Base-by-base conservation (phyloP, 495 filamentous ascomycete species). In the Bathelium albidoporum region DNA sequence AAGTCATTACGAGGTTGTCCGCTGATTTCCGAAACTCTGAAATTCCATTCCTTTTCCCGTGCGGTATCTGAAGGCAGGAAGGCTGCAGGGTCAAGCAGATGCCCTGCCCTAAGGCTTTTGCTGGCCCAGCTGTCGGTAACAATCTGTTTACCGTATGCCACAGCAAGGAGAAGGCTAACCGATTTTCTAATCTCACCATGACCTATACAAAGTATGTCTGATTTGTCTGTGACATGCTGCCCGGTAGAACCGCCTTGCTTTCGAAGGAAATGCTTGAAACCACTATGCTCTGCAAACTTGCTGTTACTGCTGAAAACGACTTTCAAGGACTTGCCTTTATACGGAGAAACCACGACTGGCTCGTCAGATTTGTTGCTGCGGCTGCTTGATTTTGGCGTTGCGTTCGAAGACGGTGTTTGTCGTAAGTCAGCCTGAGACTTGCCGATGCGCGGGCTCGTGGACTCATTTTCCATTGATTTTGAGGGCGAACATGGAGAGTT, bases 71-170 rank as follows among this genome's bases (percentile, higher is more conserved):
- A 26, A 9, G 74, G 71, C 7, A 70, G 62, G 64, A 71, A 79
- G 1, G 36, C 43, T 1, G 62, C 64, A 0, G 68, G 59, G 26
- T 68, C 63, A 20, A 76, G 70, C 20, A 79, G 64, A 16, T 60
- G 26, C 0, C 63, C 62, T 12, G 59, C 62, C 29, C 67, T 65
- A 2, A 61, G 64, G 55, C 72, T 75, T 9, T 73, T 63, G 10
- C 64, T 44, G 20, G 76, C 62, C 77, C 77, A 79, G 0, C 72
- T 58, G 62, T 79, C 76, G 1, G 73, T 75, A 16, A 77, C 69
- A 49, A 79, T 71, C 2, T 68, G 66, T 28, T 74, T 71, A 24
- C 77, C 76, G 1, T 70, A 59, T 32, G 72, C 65, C 4, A 76
- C 62, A 34, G 69, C 67, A 2, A 68, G 60, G n/a, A 78, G 72